phyloP scores from a whole-genome alignment of 1,284 basidiomycete species.

The Fomitiporia mediterranea region DNA sequence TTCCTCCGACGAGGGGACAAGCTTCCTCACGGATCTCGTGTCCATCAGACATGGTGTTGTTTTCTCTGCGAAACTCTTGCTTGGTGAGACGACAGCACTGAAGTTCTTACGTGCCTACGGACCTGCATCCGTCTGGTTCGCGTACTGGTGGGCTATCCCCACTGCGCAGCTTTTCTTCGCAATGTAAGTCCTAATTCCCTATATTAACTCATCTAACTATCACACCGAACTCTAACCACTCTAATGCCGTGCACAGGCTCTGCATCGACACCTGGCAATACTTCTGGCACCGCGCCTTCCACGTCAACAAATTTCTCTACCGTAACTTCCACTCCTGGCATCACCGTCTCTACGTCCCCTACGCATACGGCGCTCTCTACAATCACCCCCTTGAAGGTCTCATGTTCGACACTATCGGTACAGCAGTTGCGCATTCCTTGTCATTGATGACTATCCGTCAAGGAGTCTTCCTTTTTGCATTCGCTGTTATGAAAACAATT shows the following conservation, averaged over 20 bases:
- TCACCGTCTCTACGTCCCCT: constrained; percentile 95
- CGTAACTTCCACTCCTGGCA: constrained; percentile 92
- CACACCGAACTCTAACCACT: background rate
- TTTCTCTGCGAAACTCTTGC: constrained; percentile 31
- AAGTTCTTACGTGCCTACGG: constrained; percentile 41
- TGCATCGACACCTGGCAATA: constrained; percentile 99
- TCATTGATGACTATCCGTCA: constrained; percentile 79
- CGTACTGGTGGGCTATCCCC: constrained; percentile 97
- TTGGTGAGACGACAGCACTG: constrained; percentile 34
- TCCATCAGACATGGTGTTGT: constrained; percentile 40
- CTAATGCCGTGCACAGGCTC: constrained; percentile 51
- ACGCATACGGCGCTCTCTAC: constrained; percentile 96
- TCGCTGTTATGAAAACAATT: constrained; percentile 92
- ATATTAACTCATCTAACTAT: constrained; percentile 15
- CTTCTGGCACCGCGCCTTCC: constrained; percentile 90
- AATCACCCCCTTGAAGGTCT: constrained; percentile 97
- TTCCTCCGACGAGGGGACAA: constrained; percentile 44
- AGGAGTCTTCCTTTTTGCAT: constrained; percentile 78
- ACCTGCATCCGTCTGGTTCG: constrained; percentile 53
- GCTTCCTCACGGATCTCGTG: constrained; percentile 38
- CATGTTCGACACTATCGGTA: constrained; percentile 83
- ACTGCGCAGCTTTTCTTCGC: constrained; percentile 71
- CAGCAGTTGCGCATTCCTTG: constrained; percentile 69
- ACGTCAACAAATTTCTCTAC: constrained; percentile 89
- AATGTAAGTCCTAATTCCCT: constrained; percentile 71